Base-by-base conservation (phyloP, 2,329 filamentous ascomycete species). In the Zopfia rhizophila region DNA sequence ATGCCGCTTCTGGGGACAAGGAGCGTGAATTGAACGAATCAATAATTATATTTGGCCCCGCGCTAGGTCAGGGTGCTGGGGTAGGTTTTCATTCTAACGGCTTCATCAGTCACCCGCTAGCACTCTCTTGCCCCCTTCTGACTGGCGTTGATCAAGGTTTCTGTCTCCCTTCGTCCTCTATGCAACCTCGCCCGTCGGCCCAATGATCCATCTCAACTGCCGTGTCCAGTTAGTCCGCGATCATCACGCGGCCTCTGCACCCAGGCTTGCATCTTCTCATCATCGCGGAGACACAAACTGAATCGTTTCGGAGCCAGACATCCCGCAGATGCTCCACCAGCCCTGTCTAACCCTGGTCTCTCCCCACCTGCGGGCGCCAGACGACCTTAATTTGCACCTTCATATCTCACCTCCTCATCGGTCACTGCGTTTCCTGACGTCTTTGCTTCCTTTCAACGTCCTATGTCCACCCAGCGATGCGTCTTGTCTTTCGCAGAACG, bases 331-430 rank as follows among this genome's bases (percentile, higher is more conserved):
- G 53, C 55, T 56, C 60, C 58, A 43, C 64, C 59, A 55, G 53
- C 58, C 54, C 61, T 61, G 58, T 58, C 55, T 63, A 52, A 43
- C 38, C 51, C 32, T 28, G 17, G 35, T 38, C 47, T 35, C 35
- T 45, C 51, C 51, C 53, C 56, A 57, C 56, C 42, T 53, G 52
- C 53, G 38, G 55, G 47, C 51, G 65, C 59, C 58, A 63, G 51
- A 63, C n/a, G 63, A 65, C 67, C 67, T 72, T 72, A 70, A 72
- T 72, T 70, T 70, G 66, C 62, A 63, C 60, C 53, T 62, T 52
- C 60, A 63, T 65, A 61, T 59, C 56, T 62, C 63, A 55, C 56
- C 33, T 51, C 53, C 63, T 58, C 61, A 59, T 59, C 41, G 54
- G 54, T 56, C 56, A 58, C 49, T 35, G 25, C 8, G 18, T 8